phyloP scores from a whole-genome alignment of 2,329 filamentous ascomycete genomes.

The Aspergillus pseudoglaucus region DNA sequence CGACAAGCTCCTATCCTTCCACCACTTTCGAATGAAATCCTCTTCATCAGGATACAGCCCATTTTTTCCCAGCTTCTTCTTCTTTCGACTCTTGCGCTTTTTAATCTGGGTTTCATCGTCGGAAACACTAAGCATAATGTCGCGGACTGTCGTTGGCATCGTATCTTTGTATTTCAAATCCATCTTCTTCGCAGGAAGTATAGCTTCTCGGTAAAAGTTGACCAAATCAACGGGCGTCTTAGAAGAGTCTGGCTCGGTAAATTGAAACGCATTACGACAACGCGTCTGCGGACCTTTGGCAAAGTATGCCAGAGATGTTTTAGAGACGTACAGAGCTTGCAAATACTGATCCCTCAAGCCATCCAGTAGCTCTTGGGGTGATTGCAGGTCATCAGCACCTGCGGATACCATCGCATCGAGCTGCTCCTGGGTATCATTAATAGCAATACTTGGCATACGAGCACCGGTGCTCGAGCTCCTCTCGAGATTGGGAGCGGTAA shows the following conservation, averaged over 20 bases:
- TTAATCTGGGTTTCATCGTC: slow-evolving; percentile 26
- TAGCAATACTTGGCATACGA: slow-evolving; percentile 2
- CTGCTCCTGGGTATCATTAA: slow-evolving; percentile 13
- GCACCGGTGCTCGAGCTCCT: slow-evolving; percentile 8
- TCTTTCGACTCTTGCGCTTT: slow-evolving; percentile 31
- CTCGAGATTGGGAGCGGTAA: slow-evolving; percentile 9
- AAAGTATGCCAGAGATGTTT: slow-evolving; percentile 47
- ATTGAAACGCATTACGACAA: slow-evolving; percentile 36
- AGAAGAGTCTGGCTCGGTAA: slow-evolving; percentile 15
- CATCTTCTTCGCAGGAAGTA: slow-evolving; percentile 41
- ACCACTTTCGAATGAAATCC: slow-evolving; percentile 40
- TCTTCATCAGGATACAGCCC: slow-evolving; percentile 43
- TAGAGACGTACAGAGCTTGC: slow-evolving; percentile 39
- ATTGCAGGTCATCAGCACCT: slow-evolving; percentile 18
- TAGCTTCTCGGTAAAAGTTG: slow-evolving; percentile 36
- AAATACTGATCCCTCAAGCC: slow-evolving; percentile 35
- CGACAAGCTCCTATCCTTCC: slow-evolving; percentile 32
- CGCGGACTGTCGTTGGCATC: slow-evolving; percentile 34
- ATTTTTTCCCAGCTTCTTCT: slow-evolving; percentile 41
- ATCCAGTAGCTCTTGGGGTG: slow-evolving; percentile 31
- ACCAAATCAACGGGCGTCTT: slow-evolving; percentile 23
- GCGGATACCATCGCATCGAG: slow-evolving; percentile 1
- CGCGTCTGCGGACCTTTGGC: slow-evolving; percentile 45
- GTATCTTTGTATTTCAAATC: slow-evolving; percentile 43
- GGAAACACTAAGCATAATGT: slow-evolving; percentile 29